Conservation (phyloP, 1,284 basidiomycete genomes). For the Amylostereum areolatum region DNA sequence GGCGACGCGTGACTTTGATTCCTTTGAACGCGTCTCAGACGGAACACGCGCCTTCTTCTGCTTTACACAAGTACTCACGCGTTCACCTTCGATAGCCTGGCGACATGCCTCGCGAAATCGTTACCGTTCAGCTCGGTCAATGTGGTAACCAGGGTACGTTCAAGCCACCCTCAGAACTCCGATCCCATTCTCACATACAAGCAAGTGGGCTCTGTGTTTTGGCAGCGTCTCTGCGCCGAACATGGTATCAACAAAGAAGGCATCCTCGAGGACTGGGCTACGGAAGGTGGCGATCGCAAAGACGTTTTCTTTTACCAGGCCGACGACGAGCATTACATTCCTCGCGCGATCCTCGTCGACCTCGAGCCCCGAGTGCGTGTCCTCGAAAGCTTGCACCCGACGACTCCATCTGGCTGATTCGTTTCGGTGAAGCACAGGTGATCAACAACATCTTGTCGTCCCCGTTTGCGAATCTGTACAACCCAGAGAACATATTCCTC, state of each 20-base stretch:
- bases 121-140: conserved; percentile 88
- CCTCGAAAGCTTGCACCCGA: background rate
- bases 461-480: conserved; percentile 92
- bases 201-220: conserved; percentile 85
- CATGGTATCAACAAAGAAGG: conserved; percentile 94
- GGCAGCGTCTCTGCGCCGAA: conserved; percentile 94
- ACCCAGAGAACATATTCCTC: conserved; percentile 96
- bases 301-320: conserved; percentile 99
- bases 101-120: conserved; percentile 79
- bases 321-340: conserved; percentile 99
- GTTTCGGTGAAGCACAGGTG: conserved; percentile 49
- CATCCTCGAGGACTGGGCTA: conserved; percentile 92
- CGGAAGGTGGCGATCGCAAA: conserved; percentile 91
- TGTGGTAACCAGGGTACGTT: conserved; percentile 91
- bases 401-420: conserved; percentile 1
- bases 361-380: conserved; percentile 87
- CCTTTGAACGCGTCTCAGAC: too few species aligned
- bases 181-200: conserved; percentile 1
- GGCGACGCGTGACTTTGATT: too few species aligned
- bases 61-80: too few species aligned
- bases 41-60: too few species aligned
- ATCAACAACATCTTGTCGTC: conserved; percentile 93
- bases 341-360: conserved; percentile 93
- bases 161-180: conserved; percentile 4
- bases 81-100: too few species aligned